A percentile compares a stretch with the other conserved stretches of the same genome.
Conservation (phyloP, 2,329 filamentous ascomycete genomes). For the Hypoxylon sp. region DNA sequence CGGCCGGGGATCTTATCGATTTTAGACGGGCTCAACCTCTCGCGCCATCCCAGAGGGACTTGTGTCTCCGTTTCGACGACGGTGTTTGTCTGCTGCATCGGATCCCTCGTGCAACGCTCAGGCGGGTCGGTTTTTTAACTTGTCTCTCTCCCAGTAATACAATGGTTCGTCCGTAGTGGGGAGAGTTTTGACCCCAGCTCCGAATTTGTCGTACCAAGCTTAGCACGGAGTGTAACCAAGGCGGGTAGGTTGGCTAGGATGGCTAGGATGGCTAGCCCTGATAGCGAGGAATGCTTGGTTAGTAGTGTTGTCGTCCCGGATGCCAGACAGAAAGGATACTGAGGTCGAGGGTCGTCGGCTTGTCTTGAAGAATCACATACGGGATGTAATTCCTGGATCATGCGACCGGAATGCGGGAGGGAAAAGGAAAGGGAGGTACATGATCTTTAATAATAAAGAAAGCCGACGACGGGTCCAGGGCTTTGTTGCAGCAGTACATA, state of each 20-base stretch:
- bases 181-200: background rate
- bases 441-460: slow-evolving; percentile 39
- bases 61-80: slow-evolving; percentile 43
- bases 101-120: slow-evolving; percentile 26
- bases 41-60: slow-evolving; percentile 42
- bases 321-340: slow-evolving; percentile 19
- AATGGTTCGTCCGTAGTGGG: slow-evolving; percentile 7
- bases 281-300: slow-evolving; percentile 7
- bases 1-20: slow-evolving; percentile 40
- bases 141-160: slow-evolving; percentile 4
- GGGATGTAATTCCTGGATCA: slow-evolving; percentile 33
- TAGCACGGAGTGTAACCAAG: slow-evolving; percentile 16
- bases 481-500: slow-evolving; percentile 38
- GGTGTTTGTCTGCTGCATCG: slow-evolving; percentile 44
- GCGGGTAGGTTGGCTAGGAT: slow-evolving; percentile 13
- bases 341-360: slow-evolving; percentile 33
- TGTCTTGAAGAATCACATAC: slow-evolving; percentile 38
- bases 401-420: slow-evolving; percentile 37
- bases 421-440: slow-evolving; percentile 37
- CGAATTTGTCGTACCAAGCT: slow-evolving; percentile 3
- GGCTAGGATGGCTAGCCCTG: background rate
- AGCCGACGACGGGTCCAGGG: slow-evolving; percentile 8
- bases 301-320: slow-evolving; percentile 19
- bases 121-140: slow-evolving; percentile 8
- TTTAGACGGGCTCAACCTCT: slow-evolving; percentile 44